Base-by-base conservation (phyloP, 495 filamentous ascomycete genomes). In the Viridothelium virens region DNA sequence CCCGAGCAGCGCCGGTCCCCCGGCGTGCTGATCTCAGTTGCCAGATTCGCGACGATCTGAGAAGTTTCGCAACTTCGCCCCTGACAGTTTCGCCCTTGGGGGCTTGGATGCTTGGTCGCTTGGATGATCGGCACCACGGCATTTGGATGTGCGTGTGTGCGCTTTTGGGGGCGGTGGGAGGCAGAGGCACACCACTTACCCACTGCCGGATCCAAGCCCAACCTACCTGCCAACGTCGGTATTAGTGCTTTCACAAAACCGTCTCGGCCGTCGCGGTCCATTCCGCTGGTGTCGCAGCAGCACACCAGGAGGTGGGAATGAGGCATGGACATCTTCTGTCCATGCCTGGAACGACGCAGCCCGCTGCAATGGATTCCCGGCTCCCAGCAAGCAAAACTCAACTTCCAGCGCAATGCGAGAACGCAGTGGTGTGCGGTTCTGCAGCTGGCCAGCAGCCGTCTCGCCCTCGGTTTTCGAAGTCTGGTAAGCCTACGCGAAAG, bases 41-140 rank as follows among this genome's bases (percentile, higher is more conserved):
- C 25, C 25, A 59, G 53, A 36, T 59, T 59, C 53, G 53, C 53
- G 53, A 34, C 53, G 53, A 59, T 59, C 53, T 5, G 18, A 59
- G 25, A 18, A 59, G 53, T 31, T 36, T 59, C 53, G 53, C 53
- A 31, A 36, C 2, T 11, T 6, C 14, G n/a, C 53, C 53, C 53
- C 53, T 59, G 53, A 36, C 53, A 34, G 11, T 2, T 36, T 31
- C 53, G 25, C 25, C 25, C 25, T 25, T 25, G 25, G 25, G 25
- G 25, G 25, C 25, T 25, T 25, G 25, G 25, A 25, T 25, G 25
- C 25, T 25, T 25, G 25, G 25, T 25, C 25, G 25, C 25, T 25
- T 25, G 25, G 25, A 25, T 25, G 25, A 1, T 25, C 25, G 25
- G 25, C 25, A 25, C 25, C 25, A 25, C 25, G 25, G 25, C 25